These are phyloP conservation scores for Xylaria sp. DNA, from an alignment of 2,329 filamentous ascomycete species.

Conservation along the genomic window DNA sequence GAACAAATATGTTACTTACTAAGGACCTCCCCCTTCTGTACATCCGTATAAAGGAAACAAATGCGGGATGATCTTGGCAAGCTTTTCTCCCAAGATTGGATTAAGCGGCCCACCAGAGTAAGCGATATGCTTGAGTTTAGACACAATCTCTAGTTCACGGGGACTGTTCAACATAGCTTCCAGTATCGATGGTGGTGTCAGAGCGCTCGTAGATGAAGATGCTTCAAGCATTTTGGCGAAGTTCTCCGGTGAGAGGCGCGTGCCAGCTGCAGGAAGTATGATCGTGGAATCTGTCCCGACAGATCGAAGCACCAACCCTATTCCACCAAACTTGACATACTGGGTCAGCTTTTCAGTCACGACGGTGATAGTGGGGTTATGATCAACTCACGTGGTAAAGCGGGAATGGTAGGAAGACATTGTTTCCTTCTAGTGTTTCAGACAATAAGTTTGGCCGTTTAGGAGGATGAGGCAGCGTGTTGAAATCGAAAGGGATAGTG, in stretches of 20 bases:
- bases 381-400: slow-evolving; percentile 34
- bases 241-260: slow-evolving; percentile 39
- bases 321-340: slow-evolving; percentile 33
- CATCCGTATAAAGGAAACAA: slow-evolving; percentile 42
- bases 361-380: not conserved
- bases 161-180: slow-evolving; percentile 43
- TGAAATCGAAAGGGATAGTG: slow-evolving; percentile 33
- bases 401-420: slow-evolving; percentile 33
- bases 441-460: slow-evolving; percentile 14
- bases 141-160: slow-evolving; percentile 35
- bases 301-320: slow-evolving; percentile 28
- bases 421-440: slow-evolving; percentile 29
- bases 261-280: slow-evolving; percentile 41
- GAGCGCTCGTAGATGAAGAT: slow-evolving; percentile 28
- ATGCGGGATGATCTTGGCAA: slow-evolving; percentile 41
- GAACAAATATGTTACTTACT: slow-evolving; percentile 24
- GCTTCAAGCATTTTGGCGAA: slow-evolving; percentile 40
- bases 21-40: slow-evolving; percentile 41
- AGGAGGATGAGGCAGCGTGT: slow-evolving; percentile 24
- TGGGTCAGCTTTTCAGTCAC: slow-evolving; percentile 13
- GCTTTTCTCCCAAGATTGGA: slow-evolving; percentile 37
- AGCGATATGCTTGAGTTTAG: slow-evolving; percentile 40
- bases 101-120: slow-evolving; percentile 46
- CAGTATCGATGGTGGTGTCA: slow-evolving; percentile 40
- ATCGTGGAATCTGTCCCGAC: slow-evolving; percentile 29